Conservation (phyloP, 805 yeast species). For the Candida adriatica region DNA sequence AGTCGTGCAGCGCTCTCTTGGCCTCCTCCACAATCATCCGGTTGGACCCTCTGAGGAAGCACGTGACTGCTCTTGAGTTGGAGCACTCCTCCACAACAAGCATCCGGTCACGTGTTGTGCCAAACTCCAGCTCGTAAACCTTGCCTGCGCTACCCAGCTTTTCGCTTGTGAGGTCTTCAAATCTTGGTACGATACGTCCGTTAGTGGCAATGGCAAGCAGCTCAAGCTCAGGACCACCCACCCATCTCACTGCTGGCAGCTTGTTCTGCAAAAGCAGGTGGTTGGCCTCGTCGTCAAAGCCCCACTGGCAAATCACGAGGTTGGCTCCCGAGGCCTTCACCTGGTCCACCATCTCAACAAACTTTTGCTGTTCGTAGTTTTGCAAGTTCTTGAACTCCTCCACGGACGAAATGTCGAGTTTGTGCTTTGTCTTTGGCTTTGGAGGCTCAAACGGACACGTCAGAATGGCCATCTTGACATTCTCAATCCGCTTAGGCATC, state of each 20-base stretch:
- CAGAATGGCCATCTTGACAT: constrained; percentile 87
- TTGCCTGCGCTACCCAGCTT: constrained; percentile 86
- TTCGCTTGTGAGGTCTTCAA: constrained; percentile 77
- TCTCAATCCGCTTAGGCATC: constrained; percentile 77
- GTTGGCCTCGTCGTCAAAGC: constrained; percentile 97
- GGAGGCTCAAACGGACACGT: constrained; percentile 99
- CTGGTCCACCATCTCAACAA: constrained; percentile 79
- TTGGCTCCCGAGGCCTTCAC: constrained; percentile 92
- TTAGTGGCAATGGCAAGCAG: constrained; percentile 95
- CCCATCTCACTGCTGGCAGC: constrained; percentile 97
- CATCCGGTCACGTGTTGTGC: constrained; percentile 96
- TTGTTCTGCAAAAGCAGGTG: constrained; percentile 82
- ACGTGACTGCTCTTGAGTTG: constrained; percentile 82
- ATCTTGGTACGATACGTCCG: constrained; percentile 95
- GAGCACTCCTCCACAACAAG: constrained; percentile 86
- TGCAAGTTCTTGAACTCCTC: constrained; percentile 91
- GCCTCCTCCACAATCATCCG: constrained; percentile 98
- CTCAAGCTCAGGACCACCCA: constrained; percentile 95
- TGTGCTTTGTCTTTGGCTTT: constrained; percentile 97
- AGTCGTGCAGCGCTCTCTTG: constrained; percentile 91
- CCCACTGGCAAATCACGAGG: constrained; percentile 98
- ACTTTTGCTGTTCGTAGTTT: constrained; percentile 85
- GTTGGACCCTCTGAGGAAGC: constrained; percentile 91
- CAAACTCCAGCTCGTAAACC: constrained; percentile 85
- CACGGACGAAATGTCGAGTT: constrained; percentile 85